These are phyloP conservation scores for Hemisphaericaspora subhashii DNA, from an alignment of 1,139 yeast genomes.

Conservation along the genomic window DNA sequence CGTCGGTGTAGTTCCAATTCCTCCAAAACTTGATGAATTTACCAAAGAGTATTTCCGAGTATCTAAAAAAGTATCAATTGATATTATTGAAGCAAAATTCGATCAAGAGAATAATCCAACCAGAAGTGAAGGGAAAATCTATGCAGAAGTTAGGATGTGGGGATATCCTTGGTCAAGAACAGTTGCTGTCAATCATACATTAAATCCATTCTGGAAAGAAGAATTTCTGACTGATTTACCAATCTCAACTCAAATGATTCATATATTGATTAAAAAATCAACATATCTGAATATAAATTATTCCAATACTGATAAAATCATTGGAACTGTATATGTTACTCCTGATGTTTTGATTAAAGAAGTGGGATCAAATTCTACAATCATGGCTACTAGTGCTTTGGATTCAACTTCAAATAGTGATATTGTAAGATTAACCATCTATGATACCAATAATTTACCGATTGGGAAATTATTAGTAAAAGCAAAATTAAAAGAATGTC, in stretches of 20 bases:
- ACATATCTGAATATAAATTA: conserved; percentile 21
- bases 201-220: conserved; percentile 74
- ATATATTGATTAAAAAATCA: conserved; percentile 49
- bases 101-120: conserved; percentile 19
- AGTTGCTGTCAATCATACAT: conserved; percentile 50
- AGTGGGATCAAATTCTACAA: conserved; percentile 34
- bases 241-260: conserved; percentile 53
- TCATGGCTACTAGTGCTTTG: conserved; percentile 20
- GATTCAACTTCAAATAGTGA: conserved; percentile 18
- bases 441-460: conserved; percentile 43
- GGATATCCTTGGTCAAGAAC: conserved; percentile 70
- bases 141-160: conserved; percentile 68
- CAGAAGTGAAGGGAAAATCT: conserved; percentile 35
- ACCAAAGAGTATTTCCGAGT: conserved; percentile 50
- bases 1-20: neutral
- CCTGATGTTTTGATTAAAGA: conserved; percentile 53
- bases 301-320: conserved; percentile 33
- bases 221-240: conserved; percentile 58
- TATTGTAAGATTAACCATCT: conserved; percentile 43
- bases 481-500: conserved; percentile 54
- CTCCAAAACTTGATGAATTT: conserved; percentile 22
- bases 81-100: conserved; percentile 69
- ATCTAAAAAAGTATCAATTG: conserved; percentile 52
- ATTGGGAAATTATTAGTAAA: conserved; percentile 63
- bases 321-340: conserved; percentile 58